Evolutionary conservation across 352 stramenopile species (phyloP), one percentile per base, ranked within the genome.

Genomic region (Bremia lactucae): DNA sequence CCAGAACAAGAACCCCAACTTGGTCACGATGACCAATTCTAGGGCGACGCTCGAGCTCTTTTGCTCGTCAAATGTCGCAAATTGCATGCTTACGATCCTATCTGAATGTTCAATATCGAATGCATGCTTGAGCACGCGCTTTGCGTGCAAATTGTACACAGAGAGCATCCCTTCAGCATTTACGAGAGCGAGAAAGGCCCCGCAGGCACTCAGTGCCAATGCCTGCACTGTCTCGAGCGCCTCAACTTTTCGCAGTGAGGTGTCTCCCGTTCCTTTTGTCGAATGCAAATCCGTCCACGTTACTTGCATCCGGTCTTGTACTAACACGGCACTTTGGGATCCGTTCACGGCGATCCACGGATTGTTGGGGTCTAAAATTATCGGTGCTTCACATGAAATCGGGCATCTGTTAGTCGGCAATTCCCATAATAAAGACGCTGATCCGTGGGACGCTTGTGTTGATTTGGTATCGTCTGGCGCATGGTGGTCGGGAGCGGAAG

Each of bases 171-270:
- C 59, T 16, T 45, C 20, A 3, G 20, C 33, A 21, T 73, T 56
- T 44, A 52, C 56, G 13, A 71, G 31, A 10, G 63, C 63, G 13
- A 73, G 14, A 18, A 55, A 70, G 2, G 36, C 37, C 8, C 63
- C 59, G 38, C 60, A 70, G n/a, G 23, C 36, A 24, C 60, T 73
- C 14, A 73, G 65, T 6, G 56, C 42, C 40, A 71, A 34, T 9
- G 52, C 57, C 37, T 46, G 22, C 11, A 68, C 52, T 9, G 42
- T 28, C 16, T 55, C 26, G 8, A 35, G 24, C 0, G 51, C 6
- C 15, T 25, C 6, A 21, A 73, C 61, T 4, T 15, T 22, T 6
- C 34, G 41, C 21, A 52, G 57, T 69, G 21, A 6, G 9, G 3
- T n/a, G 19, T 56, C 35, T 38, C 5, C 33, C 26, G 16, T 4